A percentile compares a stretch with the other conserved stretches of the same genome.
Conservation (phyloP, 192 early-diverging fungal genomes). For the Mortierella hygrophila region DNA sequence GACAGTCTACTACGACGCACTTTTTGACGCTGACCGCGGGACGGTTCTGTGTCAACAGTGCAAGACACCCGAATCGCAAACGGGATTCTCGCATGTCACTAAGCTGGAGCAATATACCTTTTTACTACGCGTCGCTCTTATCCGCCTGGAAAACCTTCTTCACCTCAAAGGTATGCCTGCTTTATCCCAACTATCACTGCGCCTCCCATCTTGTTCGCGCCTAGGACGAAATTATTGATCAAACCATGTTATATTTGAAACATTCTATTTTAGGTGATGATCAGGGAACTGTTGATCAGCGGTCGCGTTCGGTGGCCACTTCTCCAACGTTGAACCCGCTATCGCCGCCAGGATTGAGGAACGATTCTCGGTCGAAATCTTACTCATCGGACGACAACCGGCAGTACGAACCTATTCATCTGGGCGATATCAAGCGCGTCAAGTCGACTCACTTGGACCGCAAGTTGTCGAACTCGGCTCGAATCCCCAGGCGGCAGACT, state of each 20-base stretch:
- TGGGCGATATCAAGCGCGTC: slow-evolving; percentile 68
- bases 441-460: slow-evolving; percentile 69
- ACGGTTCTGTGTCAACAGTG: slow-evolving; percentile 68
- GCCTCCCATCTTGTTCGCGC: not conserved
- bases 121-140: slow-evolving; percentile 84
- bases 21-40: slow-evolving; percentile 60
- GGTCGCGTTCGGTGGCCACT: slow-evolving; percentile 28
- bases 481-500: slow-evolving; percentile 64
- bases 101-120: slow-evolving; percentile 94
- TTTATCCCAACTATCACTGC: not conserved
- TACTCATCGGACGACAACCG: slow-evolving; percentile 60
- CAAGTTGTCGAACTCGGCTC: slow-evolving; percentile 63
- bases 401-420: slow-evolving; percentile 58
- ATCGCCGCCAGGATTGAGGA: slow-evolving; percentile 51
- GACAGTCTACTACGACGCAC: slow-evolving; percentile 64
- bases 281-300: slow-evolving; percentile 23
- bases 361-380: slow-evolving; percentile 62
- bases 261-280: slow-evolving; percentile 38
- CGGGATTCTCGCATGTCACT: slow-evolving; percentile 79
- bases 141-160: slow-evolving; percentile 83
- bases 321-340: slow-evolving; percentile 28
- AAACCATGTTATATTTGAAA: not conserved
- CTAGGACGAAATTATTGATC: not conserved
- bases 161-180: slow-evolving; percentile 60
- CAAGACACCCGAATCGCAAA: slow-evolving; percentile 56